A percentile compares a stretch with the other conserved stretches of the same genome.
Evolutionary conservation across 768 basidiomycete genomes (phyloP).

Genomic region (Exidia glandulosa): DNA sequence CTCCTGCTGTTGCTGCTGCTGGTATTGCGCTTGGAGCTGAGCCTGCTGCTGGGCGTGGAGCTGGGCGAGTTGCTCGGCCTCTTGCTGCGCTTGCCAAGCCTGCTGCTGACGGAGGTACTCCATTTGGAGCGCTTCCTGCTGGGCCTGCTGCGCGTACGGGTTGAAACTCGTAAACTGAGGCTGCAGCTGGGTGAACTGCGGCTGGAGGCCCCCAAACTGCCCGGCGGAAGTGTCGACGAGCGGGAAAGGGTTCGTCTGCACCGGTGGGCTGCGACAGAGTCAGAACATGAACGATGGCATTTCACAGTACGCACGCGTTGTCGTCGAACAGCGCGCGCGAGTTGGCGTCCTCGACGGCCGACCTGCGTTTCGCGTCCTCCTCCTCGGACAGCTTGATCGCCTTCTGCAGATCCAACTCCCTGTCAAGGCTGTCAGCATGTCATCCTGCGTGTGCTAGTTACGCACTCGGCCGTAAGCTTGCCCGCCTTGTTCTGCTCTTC

Average conservation of each 20-base stretch:
- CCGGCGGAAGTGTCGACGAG: conserved; percentile 45
- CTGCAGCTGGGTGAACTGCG: conserved; percentile 58
- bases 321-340: conserved; percentile 78
- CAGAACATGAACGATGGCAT: background rate
- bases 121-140: conserved; percentile 75
- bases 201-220: conserved; percentile 43
- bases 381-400: conserved; percentile 83
- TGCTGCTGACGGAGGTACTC: conserved; percentile 43
- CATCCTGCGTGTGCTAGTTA: background rate
- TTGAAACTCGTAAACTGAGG: conserved; percentile 91
- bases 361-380: conserved; percentile 70
- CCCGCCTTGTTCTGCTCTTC: conserved; percentile 48
- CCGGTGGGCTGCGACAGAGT: conserved; percentile 4
- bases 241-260: conserved; percentile 47
- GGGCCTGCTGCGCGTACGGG: conserved; percentile 84
- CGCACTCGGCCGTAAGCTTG: conserved; percentile 38
- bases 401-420: conserved; percentile 68
- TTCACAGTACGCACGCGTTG: conserved; percentile 65
- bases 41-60: conserved; percentile 30
- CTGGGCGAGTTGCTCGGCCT: conserved; percentile 31
- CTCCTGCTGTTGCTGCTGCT: conserved; percentile 59
- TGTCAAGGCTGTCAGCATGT: conserved; percentile 1
- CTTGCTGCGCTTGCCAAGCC: conserved; percentile 45
- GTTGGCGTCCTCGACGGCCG: conserved; percentile 64
- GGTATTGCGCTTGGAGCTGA: conserved; percentile 34